phyloP scores from a whole-genome alignment of 108 stramenopile species.

The Pelagomonas calceolata region DNA sequence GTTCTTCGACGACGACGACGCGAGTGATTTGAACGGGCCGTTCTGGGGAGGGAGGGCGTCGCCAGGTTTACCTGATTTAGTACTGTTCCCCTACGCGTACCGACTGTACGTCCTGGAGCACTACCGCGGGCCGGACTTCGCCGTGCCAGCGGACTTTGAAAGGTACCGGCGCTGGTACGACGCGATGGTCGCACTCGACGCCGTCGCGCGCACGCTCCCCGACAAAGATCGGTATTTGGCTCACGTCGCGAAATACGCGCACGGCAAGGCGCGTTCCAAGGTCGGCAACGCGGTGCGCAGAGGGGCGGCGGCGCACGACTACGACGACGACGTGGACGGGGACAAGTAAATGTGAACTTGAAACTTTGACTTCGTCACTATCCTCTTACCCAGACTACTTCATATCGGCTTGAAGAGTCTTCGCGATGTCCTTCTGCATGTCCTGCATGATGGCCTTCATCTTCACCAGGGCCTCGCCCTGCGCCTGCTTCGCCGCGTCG shows the following conservation, averaged over 20 bases:
- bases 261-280: conserved; percentile 58
- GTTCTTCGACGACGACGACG: too few species aligned
- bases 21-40: conserved; percentile 42
- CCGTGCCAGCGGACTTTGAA: conserved; percentile 39
- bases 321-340: too few species aligned
- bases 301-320: background rate
- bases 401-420: background rate
- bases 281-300: conserved; percentile 72
- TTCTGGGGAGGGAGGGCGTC: conserved; percentile 51
- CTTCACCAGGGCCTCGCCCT: background rate
- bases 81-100: conserved; percentile 63
- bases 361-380: too few species aligned
- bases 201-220: conserved; percentile 58
- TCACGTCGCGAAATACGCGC: conserved; percentile 74
- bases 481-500: background rate
- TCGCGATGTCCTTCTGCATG: background rate
- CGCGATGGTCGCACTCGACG: conserved; percentile 43
- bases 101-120: conserved; percentile 69
- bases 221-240: conserved; percentile 65
- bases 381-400: too few species aligned
- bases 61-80: conserved; percentile 50
- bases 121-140: conserved; percentile 65
- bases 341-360: too few species aligned
- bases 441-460: background rate
- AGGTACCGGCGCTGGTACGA: conserved; percentile 62